These are phyloP conservation scores for Acrocalymma vagum DNA, from an alignment of 2,329 filamentous ascomycete genomes.

Conservation along the genomic window DNA sequence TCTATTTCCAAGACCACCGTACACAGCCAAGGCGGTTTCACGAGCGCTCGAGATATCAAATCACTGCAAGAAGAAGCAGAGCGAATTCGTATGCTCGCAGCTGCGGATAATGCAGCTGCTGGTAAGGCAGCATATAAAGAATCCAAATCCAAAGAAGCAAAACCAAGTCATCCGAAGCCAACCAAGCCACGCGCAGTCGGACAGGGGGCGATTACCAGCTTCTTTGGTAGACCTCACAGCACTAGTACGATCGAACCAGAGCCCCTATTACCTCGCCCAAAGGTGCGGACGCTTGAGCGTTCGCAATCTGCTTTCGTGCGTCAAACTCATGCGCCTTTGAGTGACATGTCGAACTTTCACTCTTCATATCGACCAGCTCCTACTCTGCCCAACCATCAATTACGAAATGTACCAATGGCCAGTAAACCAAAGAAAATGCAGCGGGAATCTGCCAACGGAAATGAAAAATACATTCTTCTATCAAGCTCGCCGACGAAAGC, in stretches of 20 bases:
- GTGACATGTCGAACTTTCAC: slow-evolving; percentile 45
- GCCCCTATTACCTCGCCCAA: slow-evolving; percentile 2
- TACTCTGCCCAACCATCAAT: slow-evolving; percentile 39
- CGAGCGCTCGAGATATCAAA: slow-evolving; percentile 45
- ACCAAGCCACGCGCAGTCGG: slow-evolving; percentile 51
- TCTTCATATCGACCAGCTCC: no score
- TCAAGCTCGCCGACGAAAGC: slow-evolving; percentile 52
- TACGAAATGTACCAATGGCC: slow-evolving; percentile 40
- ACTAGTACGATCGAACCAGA: slow-evolving; percentile 14
- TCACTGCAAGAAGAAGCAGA: slow-evolving; percentile 46
- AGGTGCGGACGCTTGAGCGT: slow-evolving; percentile 21
- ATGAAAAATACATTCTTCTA: slow-evolving; percentile 57
- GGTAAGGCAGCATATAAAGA: slow-evolving; percentile 29
- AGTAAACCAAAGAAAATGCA: slow-evolving; percentile 35
- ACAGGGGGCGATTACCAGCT: slow-evolving; percentile 62
- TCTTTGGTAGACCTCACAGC: slow-evolving; percentile 53
- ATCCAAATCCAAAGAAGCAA: slow-evolving; percentile 32
- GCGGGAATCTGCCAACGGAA: slow-evolving; percentile 29
- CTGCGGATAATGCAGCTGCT: slow-evolving; percentile 30
- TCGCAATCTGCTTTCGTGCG: slow-evolving; percentile 29
- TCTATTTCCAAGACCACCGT: slow-evolving; percentile 35
- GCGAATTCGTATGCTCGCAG: slow-evolving; percentile 30
- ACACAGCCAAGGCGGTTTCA: slow-evolving; percentile 40
- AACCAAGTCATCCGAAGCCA: slow-evolving; percentile 22
- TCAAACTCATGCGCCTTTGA: slow-evolving; percentile 27